These are phyloP conservation scores for Linum trigynum DNA, from an alignment of 345 rosid genomes.

Conservation along the genomic window DNA sequence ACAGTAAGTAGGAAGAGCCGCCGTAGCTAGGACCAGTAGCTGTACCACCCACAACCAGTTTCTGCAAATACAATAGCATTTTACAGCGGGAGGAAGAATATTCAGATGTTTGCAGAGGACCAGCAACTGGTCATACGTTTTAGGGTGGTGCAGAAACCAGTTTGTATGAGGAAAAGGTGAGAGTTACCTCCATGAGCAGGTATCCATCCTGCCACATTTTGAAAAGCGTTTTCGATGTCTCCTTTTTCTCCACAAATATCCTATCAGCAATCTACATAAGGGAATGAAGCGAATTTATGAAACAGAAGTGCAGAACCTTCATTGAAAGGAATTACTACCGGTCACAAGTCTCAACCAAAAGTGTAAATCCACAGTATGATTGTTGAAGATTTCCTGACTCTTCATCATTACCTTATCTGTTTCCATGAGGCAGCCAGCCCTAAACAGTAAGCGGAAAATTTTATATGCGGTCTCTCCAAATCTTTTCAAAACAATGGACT, in stretches of 20 bases:
- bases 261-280: conserved; percentile 50
- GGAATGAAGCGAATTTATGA: neutral
- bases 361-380: neutral
- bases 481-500: conserved; percentile 63
- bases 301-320: neutral
- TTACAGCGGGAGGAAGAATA: neutral
- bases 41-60: conserved; percentile 31
- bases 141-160: neutral
- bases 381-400: neutral
- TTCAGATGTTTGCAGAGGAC: neutral
- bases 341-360: neutral
- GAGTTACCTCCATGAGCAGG: conserved; percentile 73
- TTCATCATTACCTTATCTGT: conserved; percentile 54
- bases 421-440: conserved; percentile 43
- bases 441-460: conserved; percentile 64
- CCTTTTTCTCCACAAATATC: conserved; percentile 60
- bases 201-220: conserved; percentile 77
- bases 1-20: conserved; percentile 36
- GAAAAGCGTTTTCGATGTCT: conserved; percentile 44
- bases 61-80: conserved; percentile 29
- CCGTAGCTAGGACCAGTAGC: neutral
- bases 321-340: neutral
- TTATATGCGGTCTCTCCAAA: conserved; percentile 59
- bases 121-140: neutral
- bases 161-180: neutral